Base-by-base conservation (phyloP, 2,329 filamentous ascomycete genomes). In the Pyrenophora teres region DNA sequence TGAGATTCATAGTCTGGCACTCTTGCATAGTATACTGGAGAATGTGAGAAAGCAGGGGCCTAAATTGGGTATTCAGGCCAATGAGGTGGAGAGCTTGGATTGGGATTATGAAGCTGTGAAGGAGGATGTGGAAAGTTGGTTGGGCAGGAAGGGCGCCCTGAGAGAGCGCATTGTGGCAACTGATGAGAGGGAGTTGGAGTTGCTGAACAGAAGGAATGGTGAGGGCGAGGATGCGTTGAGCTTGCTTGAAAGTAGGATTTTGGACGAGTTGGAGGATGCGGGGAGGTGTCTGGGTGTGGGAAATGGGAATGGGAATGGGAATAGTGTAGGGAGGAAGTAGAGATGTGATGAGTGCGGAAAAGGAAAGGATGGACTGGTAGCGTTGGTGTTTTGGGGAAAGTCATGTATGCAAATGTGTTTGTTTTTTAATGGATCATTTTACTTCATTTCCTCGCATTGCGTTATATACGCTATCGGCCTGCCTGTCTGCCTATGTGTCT, bases 51-150 rank as follows among this genome's bases (percentile, higher is more conserved):
- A 84, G 8, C 78, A 81, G 8, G 69, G 65, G 0, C 65, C 69
- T 0, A 61, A 63, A 18, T 41, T 70, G 7, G 83, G 82, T 1
- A 76, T 86, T 10, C 78, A 83, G 46, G 73, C 79, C 5, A 75
- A 74, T 12, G 87, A 91, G 19, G 86, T 97, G 1, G 83, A 87
- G 12, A 79, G 83, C 7, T 80, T 97, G 6, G 81, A 84, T 45
- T 96, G 90, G 87, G 90, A 97, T 67, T 80, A 83, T 10, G 80
- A 81, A 0, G 80, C 80, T 1, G 82, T 95, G 40, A 82, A 88
- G 59, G 92, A 96, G 69, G 91, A 94, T 64, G 84, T 95, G 4
- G 90, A 96, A 60, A 89, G 89, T 59, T 90, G 90, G 81, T 76
- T 97, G 23, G 86, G 86, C 46, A 82, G 86, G 51, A 84, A 85